Evolutionary conservation across 2,329 filamentous ascomycete species (phyloP).

Genomic region (Didymella arachidicola): DNA sequence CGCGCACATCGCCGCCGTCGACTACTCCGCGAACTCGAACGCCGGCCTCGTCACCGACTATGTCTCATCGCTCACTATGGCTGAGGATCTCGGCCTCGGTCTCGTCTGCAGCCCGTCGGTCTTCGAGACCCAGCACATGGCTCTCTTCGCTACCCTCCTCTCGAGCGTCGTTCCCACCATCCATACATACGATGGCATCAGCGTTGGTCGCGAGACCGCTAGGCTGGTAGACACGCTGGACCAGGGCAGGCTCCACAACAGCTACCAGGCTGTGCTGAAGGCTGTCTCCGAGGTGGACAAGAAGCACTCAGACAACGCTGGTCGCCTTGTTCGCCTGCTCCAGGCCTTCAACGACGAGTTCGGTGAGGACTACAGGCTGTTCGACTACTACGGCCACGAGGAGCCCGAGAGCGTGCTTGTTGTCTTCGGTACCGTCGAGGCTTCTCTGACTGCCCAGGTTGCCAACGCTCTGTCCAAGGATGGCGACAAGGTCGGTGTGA

Average conservation of each 20-base stretch:
- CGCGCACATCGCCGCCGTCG: slow-evolving; percentile 88
- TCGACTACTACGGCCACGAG: slow-evolving; percentile 90
- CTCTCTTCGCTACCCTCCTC: slow-evolving; percentile 83
- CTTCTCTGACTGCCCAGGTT: slow-evolving; percentile 83
- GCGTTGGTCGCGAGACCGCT: slow-evolving; percentile 81
- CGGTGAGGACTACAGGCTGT: slow-evolving; percentile 89
- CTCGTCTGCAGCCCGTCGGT: slow-evolving; percentile 85
- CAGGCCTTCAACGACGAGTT: slow-evolving; percentile 86
- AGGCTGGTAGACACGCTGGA: slow-evolving; percentile 83
- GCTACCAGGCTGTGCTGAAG: slow-evolving; percentile 72
- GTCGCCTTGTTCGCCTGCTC: slow-evolving; percentile 74
- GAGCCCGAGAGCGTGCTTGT: slow-evolving; percentile 84
- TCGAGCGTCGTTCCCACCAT: slow-evolving; percentile 81
- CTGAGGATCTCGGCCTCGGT: slow-evolving; percentile 89
- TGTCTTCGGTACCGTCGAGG: slow-evolving; percentile 90
- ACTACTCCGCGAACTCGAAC: slow-evolving; percentile 73
- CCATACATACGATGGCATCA: slow-evolving; percentile 88
- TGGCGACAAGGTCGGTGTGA: slow-evolving; percentile 80
- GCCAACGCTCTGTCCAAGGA: slow-evolving; percentile 74
- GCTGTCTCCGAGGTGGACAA: slow-evolving; percentile 69
- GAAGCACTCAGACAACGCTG: slow-evolving; percentile 74
- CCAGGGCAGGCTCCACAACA: slow-evolving; percentile 71
- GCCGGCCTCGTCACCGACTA: slow-evolving; percentile 88
- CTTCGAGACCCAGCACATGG: slow-evolving; percentile 95
- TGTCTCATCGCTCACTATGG: slow-evolving; percentile 76